Evolutionary conservation across 1,284 basidiomycete species (phyloP).

Genomic region (Phenoliferia sp.): DNA sequence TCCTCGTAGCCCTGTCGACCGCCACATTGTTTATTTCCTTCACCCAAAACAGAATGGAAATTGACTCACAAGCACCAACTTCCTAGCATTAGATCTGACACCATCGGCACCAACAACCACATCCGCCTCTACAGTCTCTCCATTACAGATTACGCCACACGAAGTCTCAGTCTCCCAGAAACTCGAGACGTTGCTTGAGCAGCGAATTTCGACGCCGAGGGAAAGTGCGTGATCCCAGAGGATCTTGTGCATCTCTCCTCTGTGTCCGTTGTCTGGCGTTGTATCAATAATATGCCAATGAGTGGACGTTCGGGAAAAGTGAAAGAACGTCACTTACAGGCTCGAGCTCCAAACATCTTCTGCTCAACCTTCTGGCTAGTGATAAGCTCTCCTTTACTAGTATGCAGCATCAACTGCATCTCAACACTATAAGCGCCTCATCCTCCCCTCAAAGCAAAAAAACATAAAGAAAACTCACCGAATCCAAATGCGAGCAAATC

Average conservation of each 20-base stretch:
- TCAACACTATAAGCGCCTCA: background rate
- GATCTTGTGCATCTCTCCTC: slow-evolving; percentile 8
- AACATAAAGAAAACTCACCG: background rate
- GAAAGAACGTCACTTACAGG: background rate
- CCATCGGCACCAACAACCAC: slow-evolving; percentile 42
- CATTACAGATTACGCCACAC: slow-evolving; percentile 35
- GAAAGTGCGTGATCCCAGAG: slow-evolving; percentile 3
- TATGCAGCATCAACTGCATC: background rate
- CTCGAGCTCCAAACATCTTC: background rate
- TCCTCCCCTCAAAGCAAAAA: background rate
- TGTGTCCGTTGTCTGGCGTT: slow-evolving; percentile 8
- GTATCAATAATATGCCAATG: slow-evolving; percentile 4
- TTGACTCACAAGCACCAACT: background rate
- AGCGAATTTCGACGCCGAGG: slow-evolving; percentile 5
- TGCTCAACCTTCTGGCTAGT: background rate
- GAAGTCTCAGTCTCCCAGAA: slow-evolving; percentile 37
- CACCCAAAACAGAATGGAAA: background rate
- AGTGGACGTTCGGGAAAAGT: background rate
- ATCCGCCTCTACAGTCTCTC: slow-evolving; percentile 35
- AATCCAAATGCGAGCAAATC: slow-evolving; percentile 11
- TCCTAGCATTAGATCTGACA: background rate
- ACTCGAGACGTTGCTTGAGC: slow-evolving; percentile 36
- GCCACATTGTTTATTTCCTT: too few relatives aligned
- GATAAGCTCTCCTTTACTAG: background rate
- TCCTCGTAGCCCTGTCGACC: slow-evolving; percentile 21